phyloP scores from a whole-genome alignment of 1,284 basidiomycete genomes.

The Cryptococcus sp. region DNA sequence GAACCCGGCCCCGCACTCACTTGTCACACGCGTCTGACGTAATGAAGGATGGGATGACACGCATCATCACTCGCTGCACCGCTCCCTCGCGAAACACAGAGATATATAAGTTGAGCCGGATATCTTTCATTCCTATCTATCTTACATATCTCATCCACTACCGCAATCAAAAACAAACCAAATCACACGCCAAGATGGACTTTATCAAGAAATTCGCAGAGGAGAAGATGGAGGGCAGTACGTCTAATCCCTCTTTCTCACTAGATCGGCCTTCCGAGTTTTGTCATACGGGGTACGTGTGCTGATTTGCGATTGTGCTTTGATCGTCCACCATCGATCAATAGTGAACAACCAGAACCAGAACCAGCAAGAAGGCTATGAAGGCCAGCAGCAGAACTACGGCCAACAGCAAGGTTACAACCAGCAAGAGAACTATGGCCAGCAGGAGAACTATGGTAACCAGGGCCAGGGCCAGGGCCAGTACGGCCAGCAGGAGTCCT shows the following conservation, averaged over 20 bases:
- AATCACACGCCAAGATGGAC: slow-evolving; percentile 17
- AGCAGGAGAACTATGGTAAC: slow-evolving; percentile 5
- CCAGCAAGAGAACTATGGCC: slow-evolving; percentile 1
- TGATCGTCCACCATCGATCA: neutral
- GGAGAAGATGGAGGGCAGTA: slow-evolving; percentile 15
- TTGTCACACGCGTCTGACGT: too few species aligned
- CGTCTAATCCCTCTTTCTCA: slow-evolving; percentile 6
- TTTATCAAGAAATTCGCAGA: slow-evolving; percentile 24
- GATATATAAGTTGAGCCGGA: too few species aligned
- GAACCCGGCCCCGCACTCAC: too few species aligned
- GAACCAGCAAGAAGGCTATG: slow-evolving; percentile 6
- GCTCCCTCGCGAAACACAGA: too few species aligned
- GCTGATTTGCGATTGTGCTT: neutral
- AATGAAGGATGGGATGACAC: too few species aligned
- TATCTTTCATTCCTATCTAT: neutral
- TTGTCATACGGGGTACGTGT: neutral
- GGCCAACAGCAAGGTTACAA: neutral
- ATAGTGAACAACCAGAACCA: slow-evolving; percentile 10
- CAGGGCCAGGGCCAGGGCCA: slow-evolving; percentile 3
- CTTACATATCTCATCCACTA: neutral
- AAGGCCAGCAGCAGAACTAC: neutral
- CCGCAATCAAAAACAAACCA: slow-evolving; percentile 1
- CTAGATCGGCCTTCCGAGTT: neutral
- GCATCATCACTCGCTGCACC: too few species aligned
- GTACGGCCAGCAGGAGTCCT: slow-evolving; percentile 6